phyloP scores from a whole-genome alignment of 495 filamentous ascomycete genomes.

The Trichoderma erinaceum region DNA sequence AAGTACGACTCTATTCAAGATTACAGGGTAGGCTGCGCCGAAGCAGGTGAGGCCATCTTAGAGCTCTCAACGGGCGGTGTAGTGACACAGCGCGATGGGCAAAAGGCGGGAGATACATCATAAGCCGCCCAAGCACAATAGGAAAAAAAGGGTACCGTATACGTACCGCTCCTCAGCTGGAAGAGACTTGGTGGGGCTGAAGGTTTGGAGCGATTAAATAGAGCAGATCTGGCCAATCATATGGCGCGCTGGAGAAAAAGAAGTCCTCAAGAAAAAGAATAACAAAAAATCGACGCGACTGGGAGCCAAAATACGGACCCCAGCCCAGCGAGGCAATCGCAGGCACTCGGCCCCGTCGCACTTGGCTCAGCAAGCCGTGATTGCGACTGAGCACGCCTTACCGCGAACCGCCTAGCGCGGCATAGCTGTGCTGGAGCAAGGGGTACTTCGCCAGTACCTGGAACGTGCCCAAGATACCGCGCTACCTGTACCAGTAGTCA shows the following conservation, averaged over 20 bases:
- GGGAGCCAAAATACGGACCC: neutral
- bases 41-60: neutral
- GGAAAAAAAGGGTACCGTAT: neutral
- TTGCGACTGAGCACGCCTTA: neutral
- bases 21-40: neutral
- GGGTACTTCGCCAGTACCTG: neutral
- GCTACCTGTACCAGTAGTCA: neutral
- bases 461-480: neutral
- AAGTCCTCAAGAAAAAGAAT: neutral
- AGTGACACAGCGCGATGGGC: neutral
- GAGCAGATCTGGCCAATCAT: neutral
- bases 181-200: neutral
- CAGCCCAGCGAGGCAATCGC: neutral
- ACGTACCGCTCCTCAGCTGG: neutral
- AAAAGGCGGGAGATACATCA: slow-evolving; percentile 7
- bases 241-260: neutral
- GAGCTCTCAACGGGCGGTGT: neutral
- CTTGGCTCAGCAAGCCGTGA: neutral
- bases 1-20: neutral
- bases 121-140: neutral
- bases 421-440: neutral
- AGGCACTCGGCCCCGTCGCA: neutral
- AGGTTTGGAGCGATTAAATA: neutral
- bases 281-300: slow-evolving; percentile 5
- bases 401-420: neutral